Evolutionary conservation across 1,139 yeast genomes (phyloP).

Genomic region (Debaryomyces psychrophilus): DNA sequence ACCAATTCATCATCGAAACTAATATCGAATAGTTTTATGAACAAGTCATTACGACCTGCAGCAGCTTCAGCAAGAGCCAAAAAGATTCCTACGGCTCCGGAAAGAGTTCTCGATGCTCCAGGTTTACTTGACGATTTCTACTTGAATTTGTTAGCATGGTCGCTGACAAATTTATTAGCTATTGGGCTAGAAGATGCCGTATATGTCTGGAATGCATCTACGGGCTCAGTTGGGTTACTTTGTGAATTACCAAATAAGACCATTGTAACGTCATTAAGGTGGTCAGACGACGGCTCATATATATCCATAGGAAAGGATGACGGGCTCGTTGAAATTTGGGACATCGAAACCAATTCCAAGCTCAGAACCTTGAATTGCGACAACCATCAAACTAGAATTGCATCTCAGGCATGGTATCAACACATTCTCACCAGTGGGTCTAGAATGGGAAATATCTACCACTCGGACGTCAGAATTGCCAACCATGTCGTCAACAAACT

Average conservation of each 20-base stretch:
- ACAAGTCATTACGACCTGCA: slow-evolving; percentile 42
- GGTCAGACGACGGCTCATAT: slow-evolving; percentile 93
- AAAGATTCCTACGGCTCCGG: slow-evolving; percentile 86
- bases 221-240: slow-evolving; percentile 76
- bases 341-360: slow-evolving; percentile 73
- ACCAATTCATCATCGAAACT: slow-evolving; percentile 29
- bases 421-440: slow-evolving; percentile 84
- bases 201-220: slow-evolving; percentile 90
- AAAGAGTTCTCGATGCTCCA: slow-evolving; percentile 94
- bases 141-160: slow-evolving; percentile 87
- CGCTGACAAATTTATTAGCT: slow-evolving; percentile 78
- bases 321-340: slow-evolving; percentile 93
- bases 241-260: slow-evolving; percentile 59
- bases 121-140: slow-evolving; percentile 93
- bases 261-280: slow-evolving; percentile 72
- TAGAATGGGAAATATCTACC: slow-evolving; percentile 79
- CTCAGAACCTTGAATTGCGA: slow-evolving; percentile 78
- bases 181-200: slow-evolving; percentile 85
- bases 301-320: slow-evolving; percentile 83
- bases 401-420: slow-evolving; percentile 83
- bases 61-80: slow-evolving; percentile 59
- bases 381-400: slow-evolving; percentile 67
- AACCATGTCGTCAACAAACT: slow-evolving; percentile 69
- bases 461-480: slow-evolving; percentile 91
- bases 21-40: slow-evolving; percentile 15